Base-by-base conservation (phyloP, 2,329 filamentous ascomycete species). In the Claviceps africana region DNA sequence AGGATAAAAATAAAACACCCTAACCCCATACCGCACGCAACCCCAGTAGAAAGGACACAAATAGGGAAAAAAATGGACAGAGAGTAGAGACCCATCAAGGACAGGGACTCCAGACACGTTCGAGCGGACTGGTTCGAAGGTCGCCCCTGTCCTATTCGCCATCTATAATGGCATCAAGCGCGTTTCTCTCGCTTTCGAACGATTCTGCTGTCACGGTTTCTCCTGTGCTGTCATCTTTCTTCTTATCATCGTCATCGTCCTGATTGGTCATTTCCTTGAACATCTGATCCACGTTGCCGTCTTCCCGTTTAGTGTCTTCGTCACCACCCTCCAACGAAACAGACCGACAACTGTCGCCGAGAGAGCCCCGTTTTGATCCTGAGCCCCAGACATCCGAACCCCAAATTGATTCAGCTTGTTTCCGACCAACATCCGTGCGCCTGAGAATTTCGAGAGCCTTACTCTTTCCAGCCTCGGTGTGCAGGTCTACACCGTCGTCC, bases 201-300 rank as follows among this genome's bases (percentile, higher is more conserved):
- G 68, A 70, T 48, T 69, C 71, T 22, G 70, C 66, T 35, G 70
- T 72, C 48, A 72, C 65, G 15, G 60, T 59, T 19, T 60, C 62
- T 31, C 67, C 63, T n/a, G 54, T 51, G 31, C 56, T 55, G 7
- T 48, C 50, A 33, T 65, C 63, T 45, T 67, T 67, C 56, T 65
- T 66, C 58, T 71, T 72, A 10, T 53, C 63, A 51, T 66, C 65
- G 15, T 73, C 71, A 4, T 76, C 74, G 25, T 77, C 72, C 17
- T 74, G 70, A 53, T 78, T 76, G 3, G 75, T 77, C 56, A 79
- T 70, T 44, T 78, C 76, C 45, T 73, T 68, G 59, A 79, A 78
- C 73, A 79, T 78, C 56, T 72, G 73, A 52, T 77, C 73, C 4
- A 76, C 74, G 28, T 72, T 74, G 44, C 68, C 70, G 19, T 74